phyloP scores from a whole-genome alignment of 768 basidiomycete genomes.

The Hebeloma cylindrosporum region DNA sequence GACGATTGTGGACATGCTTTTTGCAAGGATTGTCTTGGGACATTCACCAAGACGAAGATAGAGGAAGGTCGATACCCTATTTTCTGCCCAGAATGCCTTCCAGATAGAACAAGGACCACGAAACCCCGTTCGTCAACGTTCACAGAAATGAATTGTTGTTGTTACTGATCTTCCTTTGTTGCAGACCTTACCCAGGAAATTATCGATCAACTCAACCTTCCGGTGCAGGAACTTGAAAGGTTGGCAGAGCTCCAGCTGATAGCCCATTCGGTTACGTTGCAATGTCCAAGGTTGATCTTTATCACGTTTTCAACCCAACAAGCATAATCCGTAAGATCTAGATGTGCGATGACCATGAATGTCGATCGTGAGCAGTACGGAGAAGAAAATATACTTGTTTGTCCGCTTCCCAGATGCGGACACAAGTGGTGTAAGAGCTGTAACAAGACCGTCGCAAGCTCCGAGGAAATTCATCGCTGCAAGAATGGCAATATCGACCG shows the following conservation, averaged over 20 bases:
- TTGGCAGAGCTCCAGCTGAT: constrained; percentile 30
- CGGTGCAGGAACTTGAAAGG: constrained; percentile 34
- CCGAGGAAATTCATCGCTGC: constrained; percentile 51
- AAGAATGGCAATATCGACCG: constrained; percentile 57
- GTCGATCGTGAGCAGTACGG: constrained; percentile 52
- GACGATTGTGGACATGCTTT: constrained; percentile 47
- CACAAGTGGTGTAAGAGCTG: constrained; percentile 65
- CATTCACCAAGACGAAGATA: constrained; percentile 45
- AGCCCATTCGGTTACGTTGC: constrained; percentile 32
- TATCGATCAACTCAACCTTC: constrained; percentile 28
- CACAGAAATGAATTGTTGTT: constrained; percentile 19
- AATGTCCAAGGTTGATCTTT: constrained; percentile 17
- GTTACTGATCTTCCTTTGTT: background rate
- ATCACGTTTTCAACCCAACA: too few relatives aligned
- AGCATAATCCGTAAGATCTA: too few relatives aligned
- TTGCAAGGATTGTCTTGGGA: constrained; percentile 53
- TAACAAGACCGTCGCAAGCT: constrained; percentile 40
- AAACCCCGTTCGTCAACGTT: constrained; percentile 23
- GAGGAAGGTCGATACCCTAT: constrained; percentile 58
- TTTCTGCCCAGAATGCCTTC: constrained; percentile 56
- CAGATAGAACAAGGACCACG: constrained; percentile 34
- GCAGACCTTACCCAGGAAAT: constrained; percentile 19
- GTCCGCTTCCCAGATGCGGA: constrained; percentile 47
- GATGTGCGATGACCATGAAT: constrained; percentile 48
- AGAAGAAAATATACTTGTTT: constrained; percentile 40